Evolutionary conservation across 148 eudicot genomes (phyloP), one percentile per base, ranked within the genome.

Genomic region (Heliosperma pusillum): DNA sequence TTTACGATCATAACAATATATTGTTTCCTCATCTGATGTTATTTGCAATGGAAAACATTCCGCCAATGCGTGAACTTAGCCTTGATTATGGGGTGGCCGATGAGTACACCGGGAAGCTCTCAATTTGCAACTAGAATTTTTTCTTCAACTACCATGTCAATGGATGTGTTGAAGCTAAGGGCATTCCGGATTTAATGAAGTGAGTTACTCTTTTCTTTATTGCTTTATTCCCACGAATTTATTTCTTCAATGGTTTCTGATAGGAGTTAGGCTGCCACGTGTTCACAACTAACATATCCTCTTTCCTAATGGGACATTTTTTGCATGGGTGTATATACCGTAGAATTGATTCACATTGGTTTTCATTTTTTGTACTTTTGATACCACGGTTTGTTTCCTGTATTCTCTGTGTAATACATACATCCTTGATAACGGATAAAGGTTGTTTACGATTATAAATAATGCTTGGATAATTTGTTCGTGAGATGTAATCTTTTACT

Each of bases 51-150:
- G 98, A 93, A 83, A 88, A 85, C 72, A 89, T 93, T 66, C 92
- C 98, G 50, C 98, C 98, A 4, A 69, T 93, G 89, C 88, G 93
- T 67, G 98, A 93, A 80, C 90, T 93, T 55, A 90, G 90, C 80
- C 83, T 93, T 78, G 98, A 91, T 83, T 90, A 91, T 80, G 97
- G 97, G 16, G 88, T 89, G 55, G 89, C 93, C 45, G 92, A 89
- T 85, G 97, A 93, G 64, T 84, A 84, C 78, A 75, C 86, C 5
- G 93, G 86, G 71, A 90, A 87, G 77, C 89, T 88, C 78, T 81
- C 88, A 62, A 91, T 93, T 40, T 93, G 93, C 86, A 83, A 87
- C 81, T 84, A 80, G 80, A 71, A 55, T 56, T 58, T 76, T 30
- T 36, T 59, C 53, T 73, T 69, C 69, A 53, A 60, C 71, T 68